Evolutionary conservation across 2,329 filamentous ascomycete genomes (phyloP), one percentile per base, ranked within the genome.

Genomic region (Botrytis hyacinthi): DNA sequence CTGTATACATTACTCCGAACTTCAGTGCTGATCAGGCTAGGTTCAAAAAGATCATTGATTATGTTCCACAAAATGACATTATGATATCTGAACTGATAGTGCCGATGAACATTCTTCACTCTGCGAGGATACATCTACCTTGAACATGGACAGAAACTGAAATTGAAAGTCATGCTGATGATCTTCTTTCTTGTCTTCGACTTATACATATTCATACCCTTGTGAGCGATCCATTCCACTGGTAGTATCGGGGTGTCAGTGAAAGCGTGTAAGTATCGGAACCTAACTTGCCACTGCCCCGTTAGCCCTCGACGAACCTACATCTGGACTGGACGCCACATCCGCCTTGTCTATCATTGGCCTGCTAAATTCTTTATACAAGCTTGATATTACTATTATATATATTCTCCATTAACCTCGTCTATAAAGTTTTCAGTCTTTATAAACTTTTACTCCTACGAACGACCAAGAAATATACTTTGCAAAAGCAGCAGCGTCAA

Each of bases 201-300:
- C 51, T 60, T 2, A 44, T 22, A 2, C 32, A 32, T 32, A 42
- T 44, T 60, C 22, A 57, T 26, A 57, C 1, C 14, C 26, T 70
- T 22, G 35, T 70, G 32, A 37, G 37, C 22, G 67, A 59, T n/a
- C 14, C 51, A 16, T 22, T 4, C 37, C 35, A 9, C 37, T 37
- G 1, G n/a, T 32, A 40, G 32, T 70, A 70, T 60, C 35, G 40
- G 67, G 37, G 2, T 26, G 35, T 10, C 67, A 44, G 8, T 37
- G n/a, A 20, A 70, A 70, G n/a, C 67, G 51, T 57, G 37, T 70
- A 37, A 70, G 51, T 32, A 70, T 70, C 22, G 67, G 67, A 40
- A 70, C 59, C 10, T 35, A 60, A 40, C 37, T 69, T 29, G 44
- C 44, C 18, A 48, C 67, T 4, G 67, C 51, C 6, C 20, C 32